phyloP scores from a whole-genome alignment of 805 yeast species.

The Metschnikowia matae region DNA sequence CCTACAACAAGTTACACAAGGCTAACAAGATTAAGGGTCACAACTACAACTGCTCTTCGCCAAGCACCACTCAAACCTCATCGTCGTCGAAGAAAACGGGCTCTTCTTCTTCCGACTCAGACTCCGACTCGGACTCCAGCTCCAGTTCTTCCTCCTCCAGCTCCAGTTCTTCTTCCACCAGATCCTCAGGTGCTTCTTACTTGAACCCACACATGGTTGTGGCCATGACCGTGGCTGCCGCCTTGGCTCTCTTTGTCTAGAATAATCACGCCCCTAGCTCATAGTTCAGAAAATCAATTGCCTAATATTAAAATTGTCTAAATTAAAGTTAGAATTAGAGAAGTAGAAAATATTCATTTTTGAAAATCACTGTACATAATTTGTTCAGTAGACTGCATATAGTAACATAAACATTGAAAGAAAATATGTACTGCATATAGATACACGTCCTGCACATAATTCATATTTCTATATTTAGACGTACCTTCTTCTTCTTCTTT shows the following conservation, averaged over 20 bases:
- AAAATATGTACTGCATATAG: no score
- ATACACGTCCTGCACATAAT: no score
- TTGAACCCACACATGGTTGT: conserved; percentile 19
- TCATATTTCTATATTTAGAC: no score
- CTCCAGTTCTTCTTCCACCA: conserved; percentile 6
- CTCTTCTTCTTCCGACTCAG: conserved; percentile 3
- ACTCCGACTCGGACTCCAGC: conserved; percentile 17
- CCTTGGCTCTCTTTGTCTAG: conserved; percentile 27
- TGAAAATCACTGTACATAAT: no score
- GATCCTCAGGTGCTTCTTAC: conserved; percentile 12
- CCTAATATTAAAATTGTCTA: no score
- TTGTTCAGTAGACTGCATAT: no score
- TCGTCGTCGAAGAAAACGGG: conserved; percentile 11
- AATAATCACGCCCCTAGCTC: no score
- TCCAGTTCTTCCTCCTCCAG: conserved; percentile 9
- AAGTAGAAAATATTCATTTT: no score
- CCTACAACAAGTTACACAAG: conserved; percentile 31
- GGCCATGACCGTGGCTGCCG: conserved; percentile 25
- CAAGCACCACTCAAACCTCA: conserved; percentile 21
- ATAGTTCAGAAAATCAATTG: no score
- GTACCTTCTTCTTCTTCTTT: no score
- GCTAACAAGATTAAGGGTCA: conserved; percentile 38
- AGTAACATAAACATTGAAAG: no score
- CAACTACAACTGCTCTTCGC: conserved; percentile 40
- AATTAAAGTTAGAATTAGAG: no score